phyloP scores from a whole-genome alignment of 441 rosid genomes.

The Cnidoscolus chayamansa region DNA sequence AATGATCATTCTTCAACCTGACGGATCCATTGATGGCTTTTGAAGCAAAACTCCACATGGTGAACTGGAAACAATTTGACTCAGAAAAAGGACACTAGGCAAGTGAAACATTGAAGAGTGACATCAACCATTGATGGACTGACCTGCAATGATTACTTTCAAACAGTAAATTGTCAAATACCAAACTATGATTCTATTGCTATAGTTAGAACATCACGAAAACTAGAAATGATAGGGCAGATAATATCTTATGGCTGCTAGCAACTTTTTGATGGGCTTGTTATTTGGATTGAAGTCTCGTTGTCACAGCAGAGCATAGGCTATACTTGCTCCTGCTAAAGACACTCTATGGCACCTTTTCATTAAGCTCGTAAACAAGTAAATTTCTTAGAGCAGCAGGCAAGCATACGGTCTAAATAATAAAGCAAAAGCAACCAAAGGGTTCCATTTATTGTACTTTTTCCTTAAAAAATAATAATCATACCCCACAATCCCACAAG shows the following conservation, averaged over 20 bases:
- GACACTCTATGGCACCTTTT: not conserved
- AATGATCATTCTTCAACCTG: conserved; percentile 30
- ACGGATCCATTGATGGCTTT: conserved; percentile 37
- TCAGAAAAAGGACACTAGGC: not conserved
- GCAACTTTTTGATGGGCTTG: not conserved
- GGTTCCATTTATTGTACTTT: not conserved
- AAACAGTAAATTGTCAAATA: not conserved
- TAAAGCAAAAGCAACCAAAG: not conserved
- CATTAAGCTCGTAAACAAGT: not conserved
- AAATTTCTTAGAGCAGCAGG: not conserved
- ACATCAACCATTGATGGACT: not conserved
- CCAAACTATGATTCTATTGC: not conserved
- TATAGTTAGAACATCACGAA: not conserved
- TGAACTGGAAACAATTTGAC: not conserved
- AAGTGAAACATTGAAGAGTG: not conserved
- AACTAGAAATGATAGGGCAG: not conserved
- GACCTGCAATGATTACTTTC: conserved; percentile 6
- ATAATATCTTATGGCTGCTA: not conserved
- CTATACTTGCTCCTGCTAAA: not conserved
- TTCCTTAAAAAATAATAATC: not conserved
- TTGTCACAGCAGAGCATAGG: not conserved
- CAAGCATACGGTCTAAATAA: not conserved
- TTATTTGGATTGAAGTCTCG: not conserved
- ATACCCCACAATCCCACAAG: not conserved
- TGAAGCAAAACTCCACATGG: conserved; percentile 65